phyloP scores from a whole-genome alignment of 257 asterid species.

The Solanum etuberosum region DNA sequence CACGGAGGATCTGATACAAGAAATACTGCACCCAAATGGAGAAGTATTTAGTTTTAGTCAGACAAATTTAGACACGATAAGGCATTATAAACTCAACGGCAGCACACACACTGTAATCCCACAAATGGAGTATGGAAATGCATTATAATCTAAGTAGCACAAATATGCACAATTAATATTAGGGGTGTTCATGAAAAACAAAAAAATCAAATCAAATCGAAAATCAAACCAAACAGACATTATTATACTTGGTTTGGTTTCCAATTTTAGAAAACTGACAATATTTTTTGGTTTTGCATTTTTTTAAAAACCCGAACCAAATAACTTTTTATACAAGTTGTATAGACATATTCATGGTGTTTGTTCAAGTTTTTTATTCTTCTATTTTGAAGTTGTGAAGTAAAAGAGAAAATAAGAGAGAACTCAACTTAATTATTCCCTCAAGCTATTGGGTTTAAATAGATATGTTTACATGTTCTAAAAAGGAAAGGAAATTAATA shows the following conservation, averaged over 20 bases:
- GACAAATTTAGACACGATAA: neutral
- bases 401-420: neutral
- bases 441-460: neutral
- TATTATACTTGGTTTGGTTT: neutral
- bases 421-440: neutral
- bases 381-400: neutral
- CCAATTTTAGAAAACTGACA: neutral
- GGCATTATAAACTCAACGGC: neutral
- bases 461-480: neutral
- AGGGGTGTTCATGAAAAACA: neutral
- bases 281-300: neutral
- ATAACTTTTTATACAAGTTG: neutral
- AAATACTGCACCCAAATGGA: slow-evolving; percentile 61
- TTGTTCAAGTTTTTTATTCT: neutral
- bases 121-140: neutral
- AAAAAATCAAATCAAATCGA: neutral
- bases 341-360: neutral
- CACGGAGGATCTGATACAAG: slow-evolving; percentile 98
- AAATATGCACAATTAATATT: neutral
- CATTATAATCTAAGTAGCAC: neutral
- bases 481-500: neutral
- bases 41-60: neutral
- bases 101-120: neutral
- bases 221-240: neutral
- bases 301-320: neutral